These are phyloP conservation scores for Pelargonium australe DNA, from an alignment of 441 rosid species.

Conservation along the genomic window DNA sequence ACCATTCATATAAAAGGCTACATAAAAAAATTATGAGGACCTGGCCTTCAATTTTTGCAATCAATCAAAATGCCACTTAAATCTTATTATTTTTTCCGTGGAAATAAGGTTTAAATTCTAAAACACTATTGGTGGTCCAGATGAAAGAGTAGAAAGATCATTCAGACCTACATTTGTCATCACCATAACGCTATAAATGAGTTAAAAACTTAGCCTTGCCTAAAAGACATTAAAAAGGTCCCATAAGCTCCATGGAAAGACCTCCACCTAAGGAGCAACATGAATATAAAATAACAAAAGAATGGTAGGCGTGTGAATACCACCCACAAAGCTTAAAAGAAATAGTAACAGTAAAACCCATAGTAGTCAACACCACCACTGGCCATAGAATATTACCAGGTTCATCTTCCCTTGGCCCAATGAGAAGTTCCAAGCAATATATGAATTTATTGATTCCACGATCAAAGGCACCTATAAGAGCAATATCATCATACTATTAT, in stretches of 20 bases:
- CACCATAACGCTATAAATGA: too few species aligned
- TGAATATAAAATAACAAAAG: neutral
- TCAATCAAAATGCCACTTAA: neutral
- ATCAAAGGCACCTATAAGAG: constrained; percentile 50
- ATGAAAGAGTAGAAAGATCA: neutral
- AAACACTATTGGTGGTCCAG: neutral
- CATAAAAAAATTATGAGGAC: neutral
- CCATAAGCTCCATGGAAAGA: too few species aligned
- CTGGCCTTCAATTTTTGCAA: neutral
- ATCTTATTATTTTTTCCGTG: neutral
- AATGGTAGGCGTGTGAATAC: neutral
- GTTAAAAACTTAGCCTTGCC: too few species aligned
- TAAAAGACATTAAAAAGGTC: too few species aligned
- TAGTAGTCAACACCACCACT: neutral
- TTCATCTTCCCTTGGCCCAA: constrained; percentile 73
- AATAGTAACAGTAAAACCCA: neutral
- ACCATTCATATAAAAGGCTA: neutral
- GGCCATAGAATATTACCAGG: constrained; percentile 43
- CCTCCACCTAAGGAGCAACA: neutral
- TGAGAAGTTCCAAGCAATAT: constrained; percentile 94
- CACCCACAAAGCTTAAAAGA: neutral
- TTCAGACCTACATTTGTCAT: too few species aligned
- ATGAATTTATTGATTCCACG: constrained; percentile 84
- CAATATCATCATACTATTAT: neutral
- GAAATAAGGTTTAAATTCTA: neutral